Percentiles rank a stretch among this genome's conserved stretches.
Conservation (phyloP, 257 asterid genomes). For the Solanum gracilifrons region DNA sequence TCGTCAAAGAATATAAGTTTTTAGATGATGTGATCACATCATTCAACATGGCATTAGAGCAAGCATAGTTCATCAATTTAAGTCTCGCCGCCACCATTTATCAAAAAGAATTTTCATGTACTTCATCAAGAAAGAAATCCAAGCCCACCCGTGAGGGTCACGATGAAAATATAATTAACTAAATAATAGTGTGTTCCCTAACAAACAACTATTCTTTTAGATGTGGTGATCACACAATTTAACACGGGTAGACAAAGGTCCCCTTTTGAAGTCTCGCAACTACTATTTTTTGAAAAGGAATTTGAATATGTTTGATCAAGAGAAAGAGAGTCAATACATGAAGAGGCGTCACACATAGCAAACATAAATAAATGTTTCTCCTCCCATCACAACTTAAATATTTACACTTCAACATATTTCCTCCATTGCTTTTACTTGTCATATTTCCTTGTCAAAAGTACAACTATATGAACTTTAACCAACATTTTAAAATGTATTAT, state of each 20-base stretch:
- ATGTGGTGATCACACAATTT: background rate
- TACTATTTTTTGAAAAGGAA: background rate
- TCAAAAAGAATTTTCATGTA: background rate
- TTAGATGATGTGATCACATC: background rate
- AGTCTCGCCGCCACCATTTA: background rate
- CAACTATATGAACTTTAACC: background rate
- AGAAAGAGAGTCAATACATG: background rate
- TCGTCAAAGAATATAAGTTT: background rate
- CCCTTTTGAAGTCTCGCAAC: background rate
- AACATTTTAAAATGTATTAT: background rate
- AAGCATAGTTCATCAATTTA: background rate
- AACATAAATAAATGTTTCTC: background rate
- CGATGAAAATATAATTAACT: background rate
- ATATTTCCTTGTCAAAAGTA: background rate
- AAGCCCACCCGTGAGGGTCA: background rate
- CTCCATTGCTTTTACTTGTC: background rate
- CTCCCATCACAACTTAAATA: background rate
- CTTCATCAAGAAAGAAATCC: background rate
- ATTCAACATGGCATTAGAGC: background rate
- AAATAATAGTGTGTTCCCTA: background rate
- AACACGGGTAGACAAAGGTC: background rate
- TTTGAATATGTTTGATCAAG: background rate
- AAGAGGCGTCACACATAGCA: background rate
- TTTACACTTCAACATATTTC: background rate
- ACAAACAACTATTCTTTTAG: background rate